Evolutionary conservation across 495 filamentous ascomycete genomes (phyloP).

Genomic region (Aspergillus mulundensis): DNA sequence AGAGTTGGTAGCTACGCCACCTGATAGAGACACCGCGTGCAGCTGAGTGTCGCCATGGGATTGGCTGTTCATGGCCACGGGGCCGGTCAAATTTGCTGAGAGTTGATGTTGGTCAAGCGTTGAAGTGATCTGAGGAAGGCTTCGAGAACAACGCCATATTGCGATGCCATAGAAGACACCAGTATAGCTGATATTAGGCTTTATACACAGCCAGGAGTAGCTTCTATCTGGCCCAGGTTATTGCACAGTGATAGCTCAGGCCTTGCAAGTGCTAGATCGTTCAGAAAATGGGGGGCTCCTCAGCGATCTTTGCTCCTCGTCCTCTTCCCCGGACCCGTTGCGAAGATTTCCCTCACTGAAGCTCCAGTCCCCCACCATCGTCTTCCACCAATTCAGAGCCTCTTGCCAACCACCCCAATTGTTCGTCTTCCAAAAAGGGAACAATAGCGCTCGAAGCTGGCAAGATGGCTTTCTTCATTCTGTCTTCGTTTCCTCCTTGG

Average conservation of each 20-base stretch:
- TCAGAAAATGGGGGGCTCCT: too few relatives aligned
- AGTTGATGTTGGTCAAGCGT: background rate
- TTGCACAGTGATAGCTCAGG: too few relatives aligned
- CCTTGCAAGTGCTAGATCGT: too few relatives aligned
- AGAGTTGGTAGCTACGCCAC: background rate
- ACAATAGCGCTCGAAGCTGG: conserved; percentile 8
- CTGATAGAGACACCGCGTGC: background rate
- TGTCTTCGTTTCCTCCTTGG: background rate
- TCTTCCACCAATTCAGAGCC: background rate
- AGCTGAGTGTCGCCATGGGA: background rate
- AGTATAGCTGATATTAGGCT: conserved; percentile 3
- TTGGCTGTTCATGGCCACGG: background rate
- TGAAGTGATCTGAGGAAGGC: background rate
- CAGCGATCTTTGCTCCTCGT: too few relatives aligned
- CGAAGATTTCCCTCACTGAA: conserved; percentile 7
- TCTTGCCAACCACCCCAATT: conserved; percentile 17
- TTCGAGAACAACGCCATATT: background rate
- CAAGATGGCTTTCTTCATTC: conserved; percentile 1
- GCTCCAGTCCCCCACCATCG: background rate
- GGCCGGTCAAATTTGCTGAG: background rate
- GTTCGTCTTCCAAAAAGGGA: background rate
- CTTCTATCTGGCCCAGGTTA: background rate
- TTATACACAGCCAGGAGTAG: background rate
- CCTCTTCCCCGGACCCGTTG: background rate
- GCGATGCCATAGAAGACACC: background rate